Conservation (phyloP, 78 protist species). For the Dictyostelium purpureum region DNA sequence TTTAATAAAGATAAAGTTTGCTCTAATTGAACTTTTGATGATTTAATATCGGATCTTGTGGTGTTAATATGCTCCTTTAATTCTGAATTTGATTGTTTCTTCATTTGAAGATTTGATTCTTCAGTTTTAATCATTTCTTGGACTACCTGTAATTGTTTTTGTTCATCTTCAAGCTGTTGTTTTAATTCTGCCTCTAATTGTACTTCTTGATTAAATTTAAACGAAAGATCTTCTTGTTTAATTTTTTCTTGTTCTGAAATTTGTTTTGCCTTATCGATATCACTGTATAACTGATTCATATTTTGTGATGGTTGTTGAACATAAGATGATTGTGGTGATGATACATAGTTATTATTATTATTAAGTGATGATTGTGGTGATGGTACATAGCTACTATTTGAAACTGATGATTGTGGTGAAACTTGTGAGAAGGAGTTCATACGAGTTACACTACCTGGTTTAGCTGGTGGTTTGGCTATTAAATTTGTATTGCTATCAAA, state of each 20-base stretch:
- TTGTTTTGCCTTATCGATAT: conserved; percentile 37
- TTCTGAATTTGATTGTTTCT: neutral
- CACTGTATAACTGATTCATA: neutral
- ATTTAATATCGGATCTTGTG: conserved; percentile 18
- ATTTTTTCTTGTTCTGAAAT: conserved; percentile 22
- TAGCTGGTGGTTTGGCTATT: neutral
- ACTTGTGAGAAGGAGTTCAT: conserved; percentile 16
- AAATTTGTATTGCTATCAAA: neutral
- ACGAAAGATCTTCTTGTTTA: conserved; percentile 3
- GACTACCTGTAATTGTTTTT: neutral
- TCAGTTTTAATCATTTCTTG: neutral
- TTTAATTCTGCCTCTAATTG: neutral
- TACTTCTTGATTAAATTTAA: conserved; percentile 8
- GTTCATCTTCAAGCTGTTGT: conserved; percentile 10
- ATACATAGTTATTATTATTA: too few relatives aligned
- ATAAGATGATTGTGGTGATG: neutral
- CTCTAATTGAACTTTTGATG: conserved; percentile 48
- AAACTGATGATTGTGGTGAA: conserved; percentile 17
- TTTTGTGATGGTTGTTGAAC: neutral
- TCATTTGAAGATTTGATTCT: neutral
- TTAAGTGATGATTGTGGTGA: neutral
- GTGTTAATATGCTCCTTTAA: conserved; percentile 24
- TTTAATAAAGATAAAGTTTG: neutral
- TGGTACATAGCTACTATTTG: neutral
- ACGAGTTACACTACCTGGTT: neutral